Evolutionary conservation across 2,329 filamentous ascomycete species (phyloP).

Genomic region (Beauveria sp.): DNA sequence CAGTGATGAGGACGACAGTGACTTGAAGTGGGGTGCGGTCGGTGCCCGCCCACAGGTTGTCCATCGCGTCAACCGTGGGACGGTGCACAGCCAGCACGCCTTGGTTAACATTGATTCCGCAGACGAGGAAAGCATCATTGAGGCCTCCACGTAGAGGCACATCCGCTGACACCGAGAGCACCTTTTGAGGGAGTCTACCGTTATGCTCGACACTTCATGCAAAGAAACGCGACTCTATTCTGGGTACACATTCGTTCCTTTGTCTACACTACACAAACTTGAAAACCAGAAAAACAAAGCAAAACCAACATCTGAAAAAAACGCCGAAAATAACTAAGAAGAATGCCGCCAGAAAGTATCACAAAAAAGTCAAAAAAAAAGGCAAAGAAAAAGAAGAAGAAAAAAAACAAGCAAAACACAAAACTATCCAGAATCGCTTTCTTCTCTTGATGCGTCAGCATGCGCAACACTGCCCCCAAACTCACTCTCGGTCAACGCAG

Average conservation of each 20-base stretch:
- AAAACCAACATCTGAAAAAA: background rate
- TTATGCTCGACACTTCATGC: background rate
- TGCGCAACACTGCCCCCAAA: background rate
- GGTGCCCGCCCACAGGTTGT: slow-evolving; percentile 48
- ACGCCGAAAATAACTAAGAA: background rate
- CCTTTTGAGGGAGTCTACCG: background rate
- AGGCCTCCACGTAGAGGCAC: background rate
- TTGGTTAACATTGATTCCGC: slow-evolving; percentile 36
- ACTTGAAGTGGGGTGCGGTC: slow-evolving; percentile 46
- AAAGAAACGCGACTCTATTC: background rate
- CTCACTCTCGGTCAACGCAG: background rate
- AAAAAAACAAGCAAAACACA: background rate
- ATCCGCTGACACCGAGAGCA: background rate
- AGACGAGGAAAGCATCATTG: slow-evolving; percentile 21
- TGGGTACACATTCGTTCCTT: background rate
- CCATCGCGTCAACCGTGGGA: slow-evolving; percentile 37
- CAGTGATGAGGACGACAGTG: slow-evolving; percentile 50
- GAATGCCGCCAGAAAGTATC: background rate
- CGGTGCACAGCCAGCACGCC: slow-evolving; percentile 46
- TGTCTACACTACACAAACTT: background rate
- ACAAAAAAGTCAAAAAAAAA: background rate
- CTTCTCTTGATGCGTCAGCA: background rate
- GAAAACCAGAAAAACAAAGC: background rate
- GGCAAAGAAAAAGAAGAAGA: background rate
- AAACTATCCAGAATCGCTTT: background rate